Percentiles rank a stretch among this genome's conserved stretches.
These are phyloP conservation scores for Albophoma yamanashiensis DNA, from an alignment of 2,329 filamentous ascomycete genomes.

Conservation along the genomic window DNA sequence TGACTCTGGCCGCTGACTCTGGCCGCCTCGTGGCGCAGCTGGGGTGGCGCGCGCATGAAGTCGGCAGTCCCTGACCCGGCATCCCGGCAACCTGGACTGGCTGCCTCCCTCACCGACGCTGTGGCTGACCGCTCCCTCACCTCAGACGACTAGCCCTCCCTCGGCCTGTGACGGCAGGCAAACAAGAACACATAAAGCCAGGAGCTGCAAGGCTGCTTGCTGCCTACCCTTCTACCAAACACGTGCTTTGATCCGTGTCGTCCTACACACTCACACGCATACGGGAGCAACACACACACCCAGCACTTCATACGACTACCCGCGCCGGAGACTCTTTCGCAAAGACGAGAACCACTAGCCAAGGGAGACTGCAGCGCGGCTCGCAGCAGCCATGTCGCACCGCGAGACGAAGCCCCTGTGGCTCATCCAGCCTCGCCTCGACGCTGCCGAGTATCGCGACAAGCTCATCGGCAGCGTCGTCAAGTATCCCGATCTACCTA, in stretches of 20 bases:
- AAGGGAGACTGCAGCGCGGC: too few species aligned
- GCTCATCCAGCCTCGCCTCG: constrained; percentile 16
- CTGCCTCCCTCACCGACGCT: neutral
- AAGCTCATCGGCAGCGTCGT: constrained; percentile 18
- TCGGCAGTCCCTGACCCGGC: too few species aligned
- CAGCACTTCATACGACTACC: too few species aligned
- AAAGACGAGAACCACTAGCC: neutral
- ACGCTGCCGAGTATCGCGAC: constrained; percentile 16
- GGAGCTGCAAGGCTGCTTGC: neutral
- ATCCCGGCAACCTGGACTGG: too few species aligned
- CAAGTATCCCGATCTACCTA: constrained; percentile 15
- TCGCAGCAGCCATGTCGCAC: constrained; percentile 2
- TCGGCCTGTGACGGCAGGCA: neutral
- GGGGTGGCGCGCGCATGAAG: too few species aligned
- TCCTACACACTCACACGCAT: too few species aligned
- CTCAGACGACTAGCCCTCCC: too few species aligned
- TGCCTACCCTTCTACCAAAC: too few species aligned
- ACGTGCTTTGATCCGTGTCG: too few species aligned
- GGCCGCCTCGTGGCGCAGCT: too few species aligned
- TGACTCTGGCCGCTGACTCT: neutral
- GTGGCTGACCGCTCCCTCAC: neutral
- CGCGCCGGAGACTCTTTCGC: too few species aligned
- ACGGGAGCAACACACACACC: too few species aligned
- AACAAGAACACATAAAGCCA: neutral
- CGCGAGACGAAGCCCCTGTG: constrained; percentile 14